These are phyloP conservation scores for Sporothrix variecibatus DNA, from an alignment of 2,329 filamentous ascomycete species.

Conservation along the genomic window DNA sequence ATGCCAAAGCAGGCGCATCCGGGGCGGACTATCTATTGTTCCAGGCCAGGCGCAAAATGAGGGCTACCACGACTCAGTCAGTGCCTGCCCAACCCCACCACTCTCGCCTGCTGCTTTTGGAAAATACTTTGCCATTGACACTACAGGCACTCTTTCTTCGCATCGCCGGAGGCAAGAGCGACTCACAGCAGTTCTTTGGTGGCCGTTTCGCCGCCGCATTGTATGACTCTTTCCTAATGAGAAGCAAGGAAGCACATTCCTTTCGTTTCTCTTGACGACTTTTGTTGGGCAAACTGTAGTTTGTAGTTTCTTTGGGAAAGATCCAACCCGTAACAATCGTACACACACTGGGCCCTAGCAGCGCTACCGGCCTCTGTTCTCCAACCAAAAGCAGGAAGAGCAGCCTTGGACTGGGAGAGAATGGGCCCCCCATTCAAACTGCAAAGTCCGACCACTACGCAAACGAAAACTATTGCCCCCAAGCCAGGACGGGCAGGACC, in stretches of 20 bases:
- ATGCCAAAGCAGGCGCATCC: neutral
- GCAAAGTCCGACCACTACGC: slow-evolving; percentile 23
- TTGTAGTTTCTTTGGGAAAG: neutral
- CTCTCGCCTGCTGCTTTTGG: slow-evolving; percentile 2
- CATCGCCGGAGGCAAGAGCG: slow-evolving; percentile 5
- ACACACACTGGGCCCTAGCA: slow-evolving; percentile 6
- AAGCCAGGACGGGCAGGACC: slow-evolving; percentile 13
- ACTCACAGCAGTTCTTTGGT: neutral
- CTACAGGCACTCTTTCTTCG: neutral
- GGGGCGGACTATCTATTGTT: slow-evolving; percentile 27
- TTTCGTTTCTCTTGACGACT: neutral
- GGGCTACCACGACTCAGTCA: slow-evolving; percentile 23
- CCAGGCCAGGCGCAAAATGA: slow-evolving; percentile 23
- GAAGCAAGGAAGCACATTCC: neutral
- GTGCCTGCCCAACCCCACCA: slow-evolving; percentile 9
- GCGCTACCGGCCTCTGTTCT: neutral
- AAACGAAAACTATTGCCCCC: slow-evolving; percentile 24
- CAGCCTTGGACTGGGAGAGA: neutral
- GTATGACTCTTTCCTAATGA: neutral
- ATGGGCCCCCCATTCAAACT: slow-evolving; percentile 5
- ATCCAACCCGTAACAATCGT: neutral
- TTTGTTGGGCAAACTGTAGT: neutral
- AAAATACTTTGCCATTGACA: slow-evolving; percentile 17
- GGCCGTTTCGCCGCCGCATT: neutral
- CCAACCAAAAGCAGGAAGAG: neutral